A percentile compares a stretch with the other conserved stretches of the same genome.
Conservation (phyloP, 2,329 filamentous ascomycete species). For the Microcyclosporella mali region DNA sequence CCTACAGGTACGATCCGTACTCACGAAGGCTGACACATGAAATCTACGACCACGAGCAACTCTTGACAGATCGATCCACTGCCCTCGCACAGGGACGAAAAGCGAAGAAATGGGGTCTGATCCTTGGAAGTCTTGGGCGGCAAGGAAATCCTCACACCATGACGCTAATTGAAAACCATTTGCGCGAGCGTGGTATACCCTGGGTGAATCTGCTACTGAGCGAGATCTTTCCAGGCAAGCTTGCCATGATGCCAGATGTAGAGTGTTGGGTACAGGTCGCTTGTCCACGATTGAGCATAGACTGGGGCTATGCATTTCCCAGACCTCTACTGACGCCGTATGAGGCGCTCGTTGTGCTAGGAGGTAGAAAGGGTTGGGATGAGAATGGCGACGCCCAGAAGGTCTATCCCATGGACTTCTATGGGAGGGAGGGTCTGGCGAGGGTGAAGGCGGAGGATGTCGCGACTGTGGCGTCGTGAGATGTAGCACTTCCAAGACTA, state of each 20-base stretch:
- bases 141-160: slow-evolving; percentile 96
- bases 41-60: slow-evolving; percentile 84
- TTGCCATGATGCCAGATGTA: slow-evolving; percentile 86
- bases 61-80: slow-evolving; percentile 70
- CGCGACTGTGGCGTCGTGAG: too few species aligned
- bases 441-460: slow-evolving; percentile 53
- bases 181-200: slow-evolving; percentile 66
- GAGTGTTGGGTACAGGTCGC: slow-evolving; percentile 99
- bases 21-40: slow-evolving; percentile 86
- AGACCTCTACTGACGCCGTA: slow-evolving; percentile 86
- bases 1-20: slow-evolving; percentile 96
- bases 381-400: slow-evolving; percentile 14
- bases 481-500: too few species aligned
- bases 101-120: slow-evolving; percentile 88
- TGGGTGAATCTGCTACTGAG: slow-evolving; percentile 81
- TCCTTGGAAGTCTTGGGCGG: slow-evolving; percentile 82
- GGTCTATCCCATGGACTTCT: slow-evolving; percentile 94
- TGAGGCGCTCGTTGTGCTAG: slow-evolving; percentile 86
- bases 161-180: slow-evolving; percentile 71
- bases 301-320: slow-evolving; percentile 97
- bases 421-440: slow-evolving; percentile 83
- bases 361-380: slow-evolving; percentile 64
- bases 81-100: slow-evolving; percentile 70
- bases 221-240: slow-evolving; percentile 93
- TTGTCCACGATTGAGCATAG: slow-evolving; percentile 92